Percentiles rank a stretch among this genome's conserved stretches.
phyloP scores from a whole-genome alignment of 352 stramenopile species.

The Phytophthora sp. region DNA sequence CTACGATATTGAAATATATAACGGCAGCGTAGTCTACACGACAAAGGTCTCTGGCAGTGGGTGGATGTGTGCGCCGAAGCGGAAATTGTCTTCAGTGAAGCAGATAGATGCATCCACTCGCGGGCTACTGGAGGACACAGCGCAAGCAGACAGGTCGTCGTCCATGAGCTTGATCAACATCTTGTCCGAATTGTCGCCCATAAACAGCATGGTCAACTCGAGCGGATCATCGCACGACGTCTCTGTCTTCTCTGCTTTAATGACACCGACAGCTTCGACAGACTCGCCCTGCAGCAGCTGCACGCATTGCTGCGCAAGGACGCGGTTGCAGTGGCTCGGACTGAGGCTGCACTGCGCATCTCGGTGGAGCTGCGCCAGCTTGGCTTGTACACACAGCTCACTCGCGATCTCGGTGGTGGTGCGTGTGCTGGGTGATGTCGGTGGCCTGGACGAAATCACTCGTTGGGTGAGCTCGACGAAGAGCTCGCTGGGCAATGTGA shows the following conservation, averaged over 20 bases:
- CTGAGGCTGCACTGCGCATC: constrained; percentile 22
- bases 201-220: constrained; percentile 26
- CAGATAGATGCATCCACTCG: constrained; percentile 21
- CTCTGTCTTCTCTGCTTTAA: constrained; percentile 15
- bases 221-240: constrained; percentile 18
- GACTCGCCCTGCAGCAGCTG: constrained; percentile 33
- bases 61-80: constrained; percentile 21
- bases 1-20: constrained; percentile 5
- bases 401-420: constrained; percentile 25
- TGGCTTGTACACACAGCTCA: constrained; percentile 47
- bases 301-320: constrained; percentile 38
- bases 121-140: constrained; percentile 6
- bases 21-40: constrained; percentile 11
- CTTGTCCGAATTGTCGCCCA: constrained; percentile 32
- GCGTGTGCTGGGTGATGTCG: constrained; percentile 1
- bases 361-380: constrained; percentile 52
- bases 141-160: constrained; percentile 23
- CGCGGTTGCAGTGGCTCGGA: constrained; percentile 14
- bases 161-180: constrained; percentile 40
- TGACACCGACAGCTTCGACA: constrained; percentile 21
- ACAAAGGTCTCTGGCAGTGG: constrained; percentile 37
- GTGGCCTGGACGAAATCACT: constrained; percentile 32
- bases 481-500: constrained; percentile 41
- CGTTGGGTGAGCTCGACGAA: constrained; percentile 52
- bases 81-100: constrained; percentile 21